Base-by-base conservation (phyloP, 306 rosid genomes). In the cucumber (Cucumis sativus) region DNA sequence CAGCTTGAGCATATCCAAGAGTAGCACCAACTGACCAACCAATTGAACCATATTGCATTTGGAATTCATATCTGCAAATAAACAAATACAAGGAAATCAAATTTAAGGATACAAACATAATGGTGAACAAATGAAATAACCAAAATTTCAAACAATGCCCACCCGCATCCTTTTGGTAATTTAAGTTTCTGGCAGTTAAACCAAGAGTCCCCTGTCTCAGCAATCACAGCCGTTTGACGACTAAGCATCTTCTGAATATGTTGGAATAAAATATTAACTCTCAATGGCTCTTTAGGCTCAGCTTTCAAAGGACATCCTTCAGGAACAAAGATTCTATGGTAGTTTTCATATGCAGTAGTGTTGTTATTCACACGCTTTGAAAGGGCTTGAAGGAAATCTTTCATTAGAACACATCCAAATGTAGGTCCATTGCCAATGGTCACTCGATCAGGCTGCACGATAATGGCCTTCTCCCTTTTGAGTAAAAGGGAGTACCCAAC, bases 161-260 rank as follows among this genome's bases (percentile, higher is more conserved):
- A 89, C 93, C 93, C 93, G 60, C 93, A 89, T 4, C 84, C 89
- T 41, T 64, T 41, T 3, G 93, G 93, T 78, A 89, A 64, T 68
- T 85, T 89, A 25, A 89, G 85, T 79, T 89, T 89, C 66, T 86
- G 93, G 82, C 91, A 87, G 80, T 89, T 89, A 77, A 89, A 89
- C 93, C 91, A 89, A 1, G 93, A 89, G 74, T 89, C 93, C 69
- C 93, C 93, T 6, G 93, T 87, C 78, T 89, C 91, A 55, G 93
- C 93, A 78, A 89, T 89, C 16, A 89, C 91, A 58, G 89, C 91
- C 1, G 87, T 85, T 33, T 84, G 86, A 81, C 75, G 0, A 59
- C 86, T 82, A 45, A 89, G 47, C 89, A 89, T 66, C 9, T 81
- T 80, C 16, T 89, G 93, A 47, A 87, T 81, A 49, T 89, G 91